Evolutionary conservation across 1,139 yeast genomes (phyloP).

Genomic region (Wickerhamiella infanticola): DNA sequence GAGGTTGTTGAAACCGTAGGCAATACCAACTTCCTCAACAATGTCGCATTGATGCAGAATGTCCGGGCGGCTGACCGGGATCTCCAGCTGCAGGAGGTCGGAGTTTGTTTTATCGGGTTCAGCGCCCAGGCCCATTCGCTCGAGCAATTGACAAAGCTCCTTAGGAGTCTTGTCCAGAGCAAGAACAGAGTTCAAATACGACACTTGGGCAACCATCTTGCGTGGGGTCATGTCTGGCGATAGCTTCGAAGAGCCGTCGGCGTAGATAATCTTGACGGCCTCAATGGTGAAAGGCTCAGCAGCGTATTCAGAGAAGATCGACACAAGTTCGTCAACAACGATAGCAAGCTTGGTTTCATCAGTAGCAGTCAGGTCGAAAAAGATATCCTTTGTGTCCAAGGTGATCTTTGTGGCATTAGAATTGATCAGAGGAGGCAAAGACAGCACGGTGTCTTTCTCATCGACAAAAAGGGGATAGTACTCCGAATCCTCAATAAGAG

Average conservation of each 20-base stretch:
- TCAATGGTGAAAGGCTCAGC: conserved; percentile 58
- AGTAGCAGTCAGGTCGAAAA: conserved; percentile 90
- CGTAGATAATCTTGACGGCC: conserved; percentile 73
- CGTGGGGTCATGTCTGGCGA: conserved; percentile 61
- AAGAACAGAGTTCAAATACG: conserved; percentile 81
- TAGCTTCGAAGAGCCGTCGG: conserved; percentile 47
- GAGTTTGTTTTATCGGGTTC: conserved; percentile 34
- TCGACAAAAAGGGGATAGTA: conserved; percentile 86
- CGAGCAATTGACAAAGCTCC: conserved; percentile 52
- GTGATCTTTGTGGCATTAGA: conserved; percentile 83
- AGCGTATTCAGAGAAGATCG: conserved; percentile 81
- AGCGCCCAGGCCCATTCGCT: conserved; percentile 71
- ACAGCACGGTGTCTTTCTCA: conserved; percentile 60
- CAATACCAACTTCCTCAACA: conserved; percentile 97
- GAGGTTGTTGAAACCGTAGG: conserved; percentile 86
- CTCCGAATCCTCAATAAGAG: conserved; percentile 75
- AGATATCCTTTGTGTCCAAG: conserved; percentile 69
- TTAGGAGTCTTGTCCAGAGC: conserved; percentile 60
- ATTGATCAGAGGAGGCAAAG: conserved; percentile 95
- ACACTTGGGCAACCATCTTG: conserved; percentile 55
- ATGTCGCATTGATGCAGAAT: conserved; percentile 95
- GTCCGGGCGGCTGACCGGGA: conserved; percentile 93
- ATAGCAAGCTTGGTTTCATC: conserved; percentile 86
- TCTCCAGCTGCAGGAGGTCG: conserved; percentile 47
- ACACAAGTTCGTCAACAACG: conserved; percentile 80